These are phyloP conservation scores for Salvia sclarea DNA, from an alignment of 305 asterid species.

Conservation along the genomic window DNA sequence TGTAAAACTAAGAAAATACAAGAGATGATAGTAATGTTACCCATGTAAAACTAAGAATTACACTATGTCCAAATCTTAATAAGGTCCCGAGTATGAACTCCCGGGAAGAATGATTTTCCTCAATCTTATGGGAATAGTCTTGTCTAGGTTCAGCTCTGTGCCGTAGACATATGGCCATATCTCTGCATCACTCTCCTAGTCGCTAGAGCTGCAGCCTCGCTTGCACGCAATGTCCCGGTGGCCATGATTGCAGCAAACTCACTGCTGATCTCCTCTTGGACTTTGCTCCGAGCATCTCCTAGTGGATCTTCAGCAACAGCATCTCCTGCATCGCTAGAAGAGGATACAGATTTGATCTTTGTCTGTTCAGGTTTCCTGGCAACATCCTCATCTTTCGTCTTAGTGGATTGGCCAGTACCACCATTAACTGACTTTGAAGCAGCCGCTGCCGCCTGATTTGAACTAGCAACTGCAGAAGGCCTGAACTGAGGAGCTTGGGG, in stretches of 20 bases:
- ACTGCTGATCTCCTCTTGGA: constrained; percentile 75
- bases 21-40: background rate
- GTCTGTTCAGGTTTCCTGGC: constrained; percentile 10
- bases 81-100: background rate
- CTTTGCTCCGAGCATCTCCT: constrained; percentile 68
- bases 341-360: constrained; percentile 1
- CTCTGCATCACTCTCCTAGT: constrained; percentile 78
- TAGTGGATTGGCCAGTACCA: constrained; percentile 16
- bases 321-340: constrained; percentile 19
- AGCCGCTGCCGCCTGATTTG: constrained; percentile 34
- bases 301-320: constrained; percentile 43
- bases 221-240: constrained; percentile 80
- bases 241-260: constrained; percentile 96
- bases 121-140: background rate
- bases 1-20: background rate
- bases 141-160: constrained; percentile 45
- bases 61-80: background rate
- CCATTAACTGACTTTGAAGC: constrained; percentile 21
- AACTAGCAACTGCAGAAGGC: constrained; percentile 47
- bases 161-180: constrained; percentile 57
- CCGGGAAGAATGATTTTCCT: background rate
- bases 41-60: constrained; percentile 3
- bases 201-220: constrained; percentile 95
- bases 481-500: constrained; percentile 87
- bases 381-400: constrained; percentile 25